A percentile compares a stretch with the other conserved stretches of the same genome.
phyloP scores from a whole-genome alignment of 1,284 basidiomycete species.

The Coniferiporia sulphurascens region DNA sequence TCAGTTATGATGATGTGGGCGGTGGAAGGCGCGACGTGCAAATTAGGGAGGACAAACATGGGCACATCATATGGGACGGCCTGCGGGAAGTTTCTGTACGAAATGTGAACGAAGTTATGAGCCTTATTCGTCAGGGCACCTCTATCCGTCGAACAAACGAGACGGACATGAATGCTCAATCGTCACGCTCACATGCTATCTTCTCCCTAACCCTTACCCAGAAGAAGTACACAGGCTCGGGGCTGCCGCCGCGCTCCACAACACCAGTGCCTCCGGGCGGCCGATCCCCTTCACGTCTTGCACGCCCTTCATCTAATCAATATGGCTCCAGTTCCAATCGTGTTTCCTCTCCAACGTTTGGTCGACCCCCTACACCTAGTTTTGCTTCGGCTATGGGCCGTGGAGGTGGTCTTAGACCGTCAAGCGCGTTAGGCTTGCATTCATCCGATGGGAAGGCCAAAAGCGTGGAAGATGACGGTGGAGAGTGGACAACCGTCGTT shows the following conservation, averaged over 20 bases:
- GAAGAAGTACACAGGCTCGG: conserved; percentile 70
- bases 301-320: conserved; percentile 70
- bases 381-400: conserved; percentile 68
- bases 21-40: conserved; percentile 79
- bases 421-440: conserved; percentile 61
- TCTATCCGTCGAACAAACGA: conserved; percentile 91
- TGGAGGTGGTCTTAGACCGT: conserved; percentile 62
- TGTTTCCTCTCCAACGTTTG: conserved; percentile 69
- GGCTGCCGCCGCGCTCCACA: conserved; percentile 62
- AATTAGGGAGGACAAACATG: conserved; percentile 95
- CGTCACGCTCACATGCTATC: conserved; percentile 96
- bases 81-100: conserved; percentile 87
- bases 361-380: conserved; percentile 70
- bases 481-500: conserved; percentile 84
- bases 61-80: conserved; percentile 96
- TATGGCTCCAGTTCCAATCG: conserved; percentile 39
- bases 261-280: conserved; percentile 68
- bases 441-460: conserved; percentile 45
- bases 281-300: conserved; percentile 73
- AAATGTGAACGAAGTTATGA: conserved; percentile 88
- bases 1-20: conserved; percentile 64
- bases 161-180: conserved; percentile 98
- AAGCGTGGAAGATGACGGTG: conserved; percentile 54
- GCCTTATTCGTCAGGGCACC: conserved; percentile 82
- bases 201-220: conserved; percentile 94